Base-by-base conservation (phyloP, 805 yeast species). In the Monosporozyma aerobia region DNA sequence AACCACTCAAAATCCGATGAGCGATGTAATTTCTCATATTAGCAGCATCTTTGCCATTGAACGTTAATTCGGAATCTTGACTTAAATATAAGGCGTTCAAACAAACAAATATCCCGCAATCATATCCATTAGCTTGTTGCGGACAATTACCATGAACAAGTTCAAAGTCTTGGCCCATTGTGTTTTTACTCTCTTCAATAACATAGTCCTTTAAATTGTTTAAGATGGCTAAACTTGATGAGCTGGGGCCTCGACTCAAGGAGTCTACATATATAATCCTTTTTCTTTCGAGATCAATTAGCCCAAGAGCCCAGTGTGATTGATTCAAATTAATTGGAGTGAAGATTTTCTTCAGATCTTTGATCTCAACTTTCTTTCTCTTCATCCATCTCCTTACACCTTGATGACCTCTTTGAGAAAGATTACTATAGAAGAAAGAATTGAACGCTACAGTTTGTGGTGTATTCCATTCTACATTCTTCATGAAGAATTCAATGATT, bases 41-140 rank as follows among this genome's bases (percentile, higher is more conserved):
- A 5, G 73, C 73, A 81, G 92, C 90, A 62, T 89, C 95, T 7
- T 71, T 68, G 59, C 85, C 90, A 7, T 79, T 64, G 59, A 81
- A 92, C 3, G 68, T 62, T 41, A 87, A 68, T 0, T 74, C 75
- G 27, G 67, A 65, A 5, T 74, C 77, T 37, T 79, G 70, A 0
- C 90, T 70, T 44, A 88, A 60, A 47, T 77, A 82, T 48, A 81
- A 77, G 1, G 87, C 87, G 47, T 82, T 84, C 52, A 90, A 80
- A 67, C 97, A 85, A 2, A 95, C 79, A 63, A 90, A 94, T 2
- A 92, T 95, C 7, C 99, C 99, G 72, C 99, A 94, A 68, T 94
- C 99, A 59, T 66, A 87, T 0, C 97, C 97, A 63, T 94, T 94
- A 29, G 76, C 73, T 65, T 94, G 99, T 58, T 84, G 87, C 1